phyloP scores from a whole-genome alignment of 1,284 basidiomycete genomes.

The Cutaneotrichosporon arboriforme region DNA sequence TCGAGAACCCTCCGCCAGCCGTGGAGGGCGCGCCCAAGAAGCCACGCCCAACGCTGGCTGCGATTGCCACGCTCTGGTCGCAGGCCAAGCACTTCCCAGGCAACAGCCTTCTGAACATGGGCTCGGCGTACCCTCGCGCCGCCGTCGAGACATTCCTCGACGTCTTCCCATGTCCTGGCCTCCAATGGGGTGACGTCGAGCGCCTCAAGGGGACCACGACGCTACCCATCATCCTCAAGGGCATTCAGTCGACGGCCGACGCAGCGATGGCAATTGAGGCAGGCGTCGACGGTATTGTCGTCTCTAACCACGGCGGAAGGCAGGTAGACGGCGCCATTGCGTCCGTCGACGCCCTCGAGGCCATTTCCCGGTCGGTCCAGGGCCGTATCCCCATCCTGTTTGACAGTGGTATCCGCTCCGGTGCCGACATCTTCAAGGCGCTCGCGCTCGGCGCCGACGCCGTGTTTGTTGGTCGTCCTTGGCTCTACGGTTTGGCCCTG shows the following conservation, averaged over 20 bases:
- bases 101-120: constrained; percentile 3
- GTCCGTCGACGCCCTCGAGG: constrained; percentile 61
- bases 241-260: constrained; percentile 62
- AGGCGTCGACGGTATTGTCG: constrained; percentile 66
- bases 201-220: constrained; percentile 6
- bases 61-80: constrained; percentile 3
- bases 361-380: constrained; percentile 49
- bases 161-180: constrained; percentile 9
- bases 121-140: constrained; percentile 3
- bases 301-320: constrained; percentile 76
- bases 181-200: constrained; percentile 14
- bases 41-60: constrained; percentile 5
- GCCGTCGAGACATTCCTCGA: constrained; percentile 18
- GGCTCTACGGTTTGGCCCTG: constrained; percentile 58
- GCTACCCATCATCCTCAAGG: constrained; percentile 57
- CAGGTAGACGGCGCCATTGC: constrained; percentile 75
- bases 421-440: constrained; percentile 69
- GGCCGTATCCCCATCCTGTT: constrained; percentile 58
- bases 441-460: constrained; percentile 42
- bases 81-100: constrained; percentile 11
- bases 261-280: constrained; percentile 62
- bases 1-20: neutral
- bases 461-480: constrained; percentile 41
- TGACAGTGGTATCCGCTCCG: constrained; percentile 71
- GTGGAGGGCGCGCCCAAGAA: neutral